Percentiles rank a stretch among this genome's conserved stretches.
Conservation (phyloP, 352 stramenopile species). For the Globisporangium paddicum region DNA sequence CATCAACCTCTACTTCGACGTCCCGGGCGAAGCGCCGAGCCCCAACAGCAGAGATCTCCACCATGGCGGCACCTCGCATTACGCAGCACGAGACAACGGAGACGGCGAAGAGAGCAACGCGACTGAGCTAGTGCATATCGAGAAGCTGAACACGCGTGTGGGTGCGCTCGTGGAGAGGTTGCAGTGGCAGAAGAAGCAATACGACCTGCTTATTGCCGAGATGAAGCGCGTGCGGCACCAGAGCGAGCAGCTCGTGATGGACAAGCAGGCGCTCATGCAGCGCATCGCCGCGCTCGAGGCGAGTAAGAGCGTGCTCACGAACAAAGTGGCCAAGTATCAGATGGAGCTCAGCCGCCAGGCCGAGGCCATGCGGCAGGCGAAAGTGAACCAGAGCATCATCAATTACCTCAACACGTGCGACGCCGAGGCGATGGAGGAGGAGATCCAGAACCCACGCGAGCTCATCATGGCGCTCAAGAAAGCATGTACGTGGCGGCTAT, state of each 20-base stretch:
- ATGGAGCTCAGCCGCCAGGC: slow-evolving; percentile 62
- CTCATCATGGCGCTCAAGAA: slow-evolving; percentile 79
- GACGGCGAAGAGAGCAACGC: not conserved
- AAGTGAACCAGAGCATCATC: slow-evolving; percentile 72
- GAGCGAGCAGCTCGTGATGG: slow-evolving; percentile 53
- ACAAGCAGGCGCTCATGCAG: slow-evolving; percentile 61
- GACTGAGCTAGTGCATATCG: slow-evolving; percentile 18
- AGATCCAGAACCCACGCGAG: slow-evolving; percentile 73
- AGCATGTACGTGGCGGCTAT: slow-evolving; percentile 37
- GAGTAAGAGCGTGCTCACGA: slow-evolving; percentile 51
- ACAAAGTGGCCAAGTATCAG: slow-evolving; percentile 75
- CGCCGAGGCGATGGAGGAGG: slow-evolving; percentile 56
- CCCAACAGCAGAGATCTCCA: not conserved
- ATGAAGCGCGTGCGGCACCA: slow-evolving; percentile 53
- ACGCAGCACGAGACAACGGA: not conserved
- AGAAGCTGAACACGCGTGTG: slow-evolving; percentile 45
- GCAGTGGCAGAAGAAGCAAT: slow-evolving; percentile 77
- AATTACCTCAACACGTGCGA: slow-evolving; percentile 72
- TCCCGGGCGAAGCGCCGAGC: slow-evolving; percentile 22
- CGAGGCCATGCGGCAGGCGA: slow-evolving; percentile 37
- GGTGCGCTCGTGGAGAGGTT: slow-evolving; percentile 61
- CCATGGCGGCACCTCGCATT: not conserved
- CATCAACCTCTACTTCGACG: slow-evolving; percentile 65
- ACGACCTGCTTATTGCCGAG: slow-evolving; percentile 52
- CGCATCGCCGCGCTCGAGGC: slow-evolving; percentile 39